These are phyloP conservation scores for Termitomyces titanicus DNA, from an alignment of 768 basidiomycete species.

Conservation along the genomic window DNA sequence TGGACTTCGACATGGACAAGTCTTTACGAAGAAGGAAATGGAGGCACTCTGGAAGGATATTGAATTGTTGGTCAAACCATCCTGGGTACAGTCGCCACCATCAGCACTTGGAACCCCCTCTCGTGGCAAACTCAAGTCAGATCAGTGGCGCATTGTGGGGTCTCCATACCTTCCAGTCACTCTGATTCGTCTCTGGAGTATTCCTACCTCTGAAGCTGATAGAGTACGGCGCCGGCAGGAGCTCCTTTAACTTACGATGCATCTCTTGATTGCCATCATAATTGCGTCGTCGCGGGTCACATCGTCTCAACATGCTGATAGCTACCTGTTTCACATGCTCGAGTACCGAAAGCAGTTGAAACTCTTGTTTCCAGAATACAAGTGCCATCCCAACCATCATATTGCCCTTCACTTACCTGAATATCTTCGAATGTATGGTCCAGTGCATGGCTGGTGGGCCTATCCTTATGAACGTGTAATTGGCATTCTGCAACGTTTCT, in stretches of 20 bases:
- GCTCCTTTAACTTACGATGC: slow-evolving; percentile 26
- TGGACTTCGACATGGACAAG: not conserved
- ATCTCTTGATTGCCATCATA: slow-evolving; percentile 29
- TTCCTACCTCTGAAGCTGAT: not conserved
- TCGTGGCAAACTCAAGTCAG: slow-evolving; percentile 25
- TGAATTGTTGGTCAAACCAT: slow-evolving; percentile 18
- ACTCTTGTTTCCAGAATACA: slow-evolving; percentile 19
- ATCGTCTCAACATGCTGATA: not conserved
- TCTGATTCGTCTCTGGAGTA: slow-evolving; percentile 32
- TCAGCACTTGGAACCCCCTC: slow-evolving; percentile 16
- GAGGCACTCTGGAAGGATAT: slow-evolving; percentile 3
- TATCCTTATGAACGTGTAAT: too few species aligned
- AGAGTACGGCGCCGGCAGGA: slow-evolving; percentile 16
- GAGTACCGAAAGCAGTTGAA: not conserved
- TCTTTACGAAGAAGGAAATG: slow-evolving; percentile 6
- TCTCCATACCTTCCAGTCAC: slow-evolving; percentile 33
- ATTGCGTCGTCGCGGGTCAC: slow-evolving; percentile 15
- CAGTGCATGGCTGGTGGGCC: too few species aligned
- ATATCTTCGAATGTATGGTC: slow-evolving; percentile 22
- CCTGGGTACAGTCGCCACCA: slow-evolving; percentile 24
- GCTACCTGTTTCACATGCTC: not conserved
- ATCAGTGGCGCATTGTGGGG: slow-evolving; percentile 33
- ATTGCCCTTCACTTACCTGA: slow-evolving; percentile 32
- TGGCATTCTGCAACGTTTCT: slow-evolving; percentile 2
- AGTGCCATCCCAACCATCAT: slow-evolving; percentile 34